Evolutionary conservation across 1,284 basidiomycete species (phyloP).

Genomic region (Sanghuangporus sanghuang): DNA sequence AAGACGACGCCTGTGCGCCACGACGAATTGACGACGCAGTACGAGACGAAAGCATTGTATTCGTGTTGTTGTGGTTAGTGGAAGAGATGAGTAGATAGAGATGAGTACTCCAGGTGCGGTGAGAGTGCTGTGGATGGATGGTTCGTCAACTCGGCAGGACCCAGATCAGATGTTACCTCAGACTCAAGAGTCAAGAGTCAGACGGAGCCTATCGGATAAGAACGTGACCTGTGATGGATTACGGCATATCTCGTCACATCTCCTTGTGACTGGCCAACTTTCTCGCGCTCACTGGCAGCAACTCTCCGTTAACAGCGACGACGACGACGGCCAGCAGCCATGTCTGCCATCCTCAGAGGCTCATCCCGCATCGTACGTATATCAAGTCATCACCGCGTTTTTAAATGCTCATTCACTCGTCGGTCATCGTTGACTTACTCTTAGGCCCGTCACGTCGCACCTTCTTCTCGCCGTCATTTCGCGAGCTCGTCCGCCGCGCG

Average conservation of each 20-base stretch:
- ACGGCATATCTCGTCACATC: background rate
- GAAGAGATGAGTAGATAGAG: background rate
- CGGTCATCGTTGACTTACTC: background rate
- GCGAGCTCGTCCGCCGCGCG: slow-evolving; percentile 60
- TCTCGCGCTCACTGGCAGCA: background rate
- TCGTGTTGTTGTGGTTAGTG: background rate
- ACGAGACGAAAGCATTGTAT: slow-evolving; percentile 16
- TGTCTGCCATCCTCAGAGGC: slow-evolving; percentile 14
- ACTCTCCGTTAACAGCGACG: background rate
- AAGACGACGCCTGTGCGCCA: background rate
- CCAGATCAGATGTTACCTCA: too few species aligned
- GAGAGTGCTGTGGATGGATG: too few species aligned
- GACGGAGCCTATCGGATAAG: too few species aligned
- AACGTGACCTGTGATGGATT: too few species aligned
- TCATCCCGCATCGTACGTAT: slow-evolving; percentile 14
- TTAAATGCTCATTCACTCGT: too few species aligned
- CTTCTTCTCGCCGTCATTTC: slow-evolving; percentile 40
- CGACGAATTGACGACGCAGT: background rate
- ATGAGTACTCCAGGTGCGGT: background rate
- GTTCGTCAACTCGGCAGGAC: too few species aligned
- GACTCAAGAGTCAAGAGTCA: too few species aligned
- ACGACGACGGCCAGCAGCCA: slow-evolving; percentile 10
- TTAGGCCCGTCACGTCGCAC: background rate
- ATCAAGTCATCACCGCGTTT: background rate
- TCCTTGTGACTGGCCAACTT: background rate